Evolutionary conservation across 495 filamentous ascomycete genomes (phyloP).

Genomic region (Chaetomium cochliodes): DNA sequence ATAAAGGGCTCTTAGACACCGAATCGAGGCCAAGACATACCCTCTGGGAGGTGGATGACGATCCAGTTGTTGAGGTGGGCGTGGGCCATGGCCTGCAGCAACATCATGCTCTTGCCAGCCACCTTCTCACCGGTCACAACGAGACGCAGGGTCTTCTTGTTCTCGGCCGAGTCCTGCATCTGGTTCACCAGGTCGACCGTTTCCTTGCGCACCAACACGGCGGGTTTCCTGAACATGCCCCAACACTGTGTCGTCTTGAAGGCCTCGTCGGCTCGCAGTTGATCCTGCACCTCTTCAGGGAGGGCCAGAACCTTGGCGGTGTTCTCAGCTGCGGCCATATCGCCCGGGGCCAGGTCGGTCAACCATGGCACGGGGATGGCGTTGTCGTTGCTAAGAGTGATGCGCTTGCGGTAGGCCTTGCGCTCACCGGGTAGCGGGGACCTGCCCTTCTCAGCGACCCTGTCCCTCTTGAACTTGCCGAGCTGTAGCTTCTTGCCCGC

Average conservation of each 20-base stretch:
- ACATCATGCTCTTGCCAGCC: slow-evolving; percentile 79
- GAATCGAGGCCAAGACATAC: slow-evolving; percentile 42
- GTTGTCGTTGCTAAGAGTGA: slow-evolving; percentile 91
- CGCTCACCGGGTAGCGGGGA: slow-evolving; percentile 72
- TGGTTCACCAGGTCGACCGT: slow-evolving; percentile 65
- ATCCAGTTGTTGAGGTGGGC: slow-evolving; percentile 82
- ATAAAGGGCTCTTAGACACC: not conserved
- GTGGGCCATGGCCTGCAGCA: slow-evolving; percentile 82
- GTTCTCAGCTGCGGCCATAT: slow-evolving; percentile 52
- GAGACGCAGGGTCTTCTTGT: slow-evolving; percentile 59
- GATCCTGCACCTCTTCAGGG: slow-evolving; percentile 67
- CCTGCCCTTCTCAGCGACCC: slow-evolving; percentile 42
- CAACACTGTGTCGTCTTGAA: slow-evolving; percentile 92
- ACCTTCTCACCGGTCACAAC: slow-evolving; percentile 72
- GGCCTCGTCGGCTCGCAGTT: slow-evolving; percentile 75
- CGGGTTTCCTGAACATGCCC: slow-evolving; percentile 78
- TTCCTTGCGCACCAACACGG: slow-evolving; percentile 70
- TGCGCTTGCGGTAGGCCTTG: slow-evolving; percentile 80
- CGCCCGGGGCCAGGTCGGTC: slow-evolving; percentile 56
- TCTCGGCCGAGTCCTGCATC: slow-evolving; percentile 53
- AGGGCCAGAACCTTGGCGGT: slow-evolving; percentile 67
- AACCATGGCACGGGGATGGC: slow-evolving; percentile 72
- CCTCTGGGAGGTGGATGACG: slow-evolving; percentile 88
- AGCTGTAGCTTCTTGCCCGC: slow-evolving; percentile 41
- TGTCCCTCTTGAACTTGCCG: slow-evolving; percentile 57